Percentiles rank a stretch among this genome's conserved stretches.
These are phyloP conservation scores for Cryptomeria japonica DNA, from an alignment of 75 land plant species.

Conservation along the genomic window DNA sequence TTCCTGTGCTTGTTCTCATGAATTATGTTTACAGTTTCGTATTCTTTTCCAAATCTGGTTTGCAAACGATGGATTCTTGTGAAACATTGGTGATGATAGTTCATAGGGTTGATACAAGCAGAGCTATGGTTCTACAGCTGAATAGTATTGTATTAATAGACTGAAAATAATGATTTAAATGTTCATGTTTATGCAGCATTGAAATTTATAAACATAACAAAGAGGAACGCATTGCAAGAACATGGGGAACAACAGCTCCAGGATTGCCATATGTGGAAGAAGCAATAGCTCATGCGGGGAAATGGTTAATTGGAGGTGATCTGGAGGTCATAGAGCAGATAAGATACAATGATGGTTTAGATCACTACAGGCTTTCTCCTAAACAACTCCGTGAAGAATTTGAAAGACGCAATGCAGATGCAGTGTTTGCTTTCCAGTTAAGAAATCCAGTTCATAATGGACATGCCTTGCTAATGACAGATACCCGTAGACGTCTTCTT, in stretches of 20 bases:
- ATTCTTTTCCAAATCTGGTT: not conserved
- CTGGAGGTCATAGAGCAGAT: constrained; percentile 81
- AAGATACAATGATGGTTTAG: constrained; percentile 95
- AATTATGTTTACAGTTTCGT: not conserved
- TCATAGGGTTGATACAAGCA: not conserved
- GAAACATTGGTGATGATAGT: not conserved
- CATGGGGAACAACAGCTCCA: constrained; percentile 96
- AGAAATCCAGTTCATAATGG: constrained; percentile 99
- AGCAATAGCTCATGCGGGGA: constrained; percentile 70
- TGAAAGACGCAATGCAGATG: constrained; percentile 87
- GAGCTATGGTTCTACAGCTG: not conserved
- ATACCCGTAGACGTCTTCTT: constrained; percentile 83
- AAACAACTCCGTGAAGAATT: constrained; percentile 79
- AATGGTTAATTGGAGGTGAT: constrained; percentile 98
- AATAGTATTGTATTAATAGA: not conserved
- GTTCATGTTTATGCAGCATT: constrained; percentile 51
- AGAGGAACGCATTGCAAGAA: constrained; percentile 96
- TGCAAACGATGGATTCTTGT: constrained; percentile 2
- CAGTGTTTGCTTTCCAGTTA: constrained; percentile 96
- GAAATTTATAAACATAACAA: constrained; percentile 95
- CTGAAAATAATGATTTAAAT: not conserved
- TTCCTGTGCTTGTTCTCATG: not conserved
- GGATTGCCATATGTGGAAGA: constrained; percentile 96
- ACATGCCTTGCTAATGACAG: constrained; percentile 96
- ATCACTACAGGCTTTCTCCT: constrained; percentile 97